These are phyloP conservation scores for Boeremia exigua DNA, from an alignment of 2,329 filamentous ascomycete genomes.

Conservation along the genomic window DNA sequence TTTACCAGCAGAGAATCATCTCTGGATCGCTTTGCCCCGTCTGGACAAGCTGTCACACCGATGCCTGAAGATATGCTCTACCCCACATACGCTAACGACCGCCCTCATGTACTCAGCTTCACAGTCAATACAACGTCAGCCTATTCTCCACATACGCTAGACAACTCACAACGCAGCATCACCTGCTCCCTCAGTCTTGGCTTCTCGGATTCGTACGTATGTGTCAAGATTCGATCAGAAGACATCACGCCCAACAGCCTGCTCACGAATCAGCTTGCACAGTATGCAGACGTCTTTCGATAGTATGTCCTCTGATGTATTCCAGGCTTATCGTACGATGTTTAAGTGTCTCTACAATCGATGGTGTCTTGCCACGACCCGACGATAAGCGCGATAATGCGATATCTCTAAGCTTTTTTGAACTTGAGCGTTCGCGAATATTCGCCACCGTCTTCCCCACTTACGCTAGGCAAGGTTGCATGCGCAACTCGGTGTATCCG, in stretches of 20 bases:
- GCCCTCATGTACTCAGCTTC: constrained; percentile 23
- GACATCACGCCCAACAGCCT: constrained; percentile 2
- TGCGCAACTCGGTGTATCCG: constrained; percentile 11
- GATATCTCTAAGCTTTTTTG: constrained; percentile 7
- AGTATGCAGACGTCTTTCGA: not conserved
- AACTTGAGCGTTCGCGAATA: constrained; percentile 7
- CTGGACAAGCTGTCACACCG: constrained; percentile 23
- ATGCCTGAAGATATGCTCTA: constrained; percentile 23
- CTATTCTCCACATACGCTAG: constrained; percentile 40
- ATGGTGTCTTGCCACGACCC: constrained; percentile 19
- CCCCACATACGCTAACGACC: constrained; percentile 38
- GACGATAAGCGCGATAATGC: constrained; percentile 3
- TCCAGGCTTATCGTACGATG: constrained; percentile 3
- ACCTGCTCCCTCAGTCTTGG: constrained; percentile 8
- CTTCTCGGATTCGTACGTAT: constrained; percentile 8
- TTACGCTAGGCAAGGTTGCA: constrained; percentile 20
- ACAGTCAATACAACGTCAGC: constrained; percentile 29
- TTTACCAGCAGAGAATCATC: not conserved
- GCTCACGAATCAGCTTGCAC: constrained; percentile 22
- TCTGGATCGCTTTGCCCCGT: constrained; percentile 30
- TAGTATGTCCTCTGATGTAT: not conserved
- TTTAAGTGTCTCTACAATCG: not conserved
- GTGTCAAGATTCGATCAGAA: constrained; percentile 25
- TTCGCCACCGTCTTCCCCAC: constrained; percentile 23
- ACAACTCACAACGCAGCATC: constrained; percentile 27